phyloP scores from a whole-genome alignment of 2,329 filamentous ascomycete species.

The Fusarium setosum region DNA sequence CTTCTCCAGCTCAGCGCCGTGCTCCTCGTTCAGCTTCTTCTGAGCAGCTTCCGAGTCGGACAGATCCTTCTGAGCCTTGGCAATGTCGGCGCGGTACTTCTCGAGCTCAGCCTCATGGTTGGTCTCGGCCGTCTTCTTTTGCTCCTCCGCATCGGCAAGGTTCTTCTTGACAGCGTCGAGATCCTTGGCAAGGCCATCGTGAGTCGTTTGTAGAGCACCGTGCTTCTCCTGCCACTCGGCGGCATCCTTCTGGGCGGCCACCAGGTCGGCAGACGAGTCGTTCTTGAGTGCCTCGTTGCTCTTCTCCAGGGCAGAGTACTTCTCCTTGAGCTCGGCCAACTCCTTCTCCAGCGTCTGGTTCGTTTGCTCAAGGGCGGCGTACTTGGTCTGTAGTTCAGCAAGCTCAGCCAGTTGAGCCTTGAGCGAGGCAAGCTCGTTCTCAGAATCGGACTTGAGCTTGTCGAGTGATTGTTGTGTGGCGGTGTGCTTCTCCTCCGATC shows the following conservation, averaged over 20 bases:
- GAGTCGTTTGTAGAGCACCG: conserved; percentile 32
- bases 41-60: conserved; percentile 37
- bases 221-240: conserved; percentile 45
- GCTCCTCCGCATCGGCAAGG: conserved; percentile 37
- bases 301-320: conserved; percentile 43
- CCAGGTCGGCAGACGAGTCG: conserved; percentile 47
- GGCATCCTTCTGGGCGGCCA: conserved; percentile 45
- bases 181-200: conserved; percentile 40
- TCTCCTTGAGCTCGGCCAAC: conserved; percentile 45
- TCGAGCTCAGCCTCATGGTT: conserved; percentile 33
- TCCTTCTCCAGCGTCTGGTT: conserved; percentile 39
- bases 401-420: conserved; percentile 45
- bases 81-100: no score
- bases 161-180: conserved; percentile 48
- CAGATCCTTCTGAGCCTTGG: no score
- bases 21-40: conserved; percentile 41
- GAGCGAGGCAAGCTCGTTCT: conserved; percentile 24
- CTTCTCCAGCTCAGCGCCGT: conserved; percentile 34
- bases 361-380: conserved; percentile 44
- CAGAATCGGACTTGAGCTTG: conserved; percentile 44
- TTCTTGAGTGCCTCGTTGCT: conserved; percentile 42
- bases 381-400: conserved; percentile 47
- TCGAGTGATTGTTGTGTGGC: conserved; percentile 41
- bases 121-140: conserved; percentile 32
- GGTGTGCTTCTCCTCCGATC: conserved; percentile 43